Evolutionary conservation across 495 filamentous ascomycete species (phyloP), one percentile per base, ranked within the genome.

Genomic region (Cladorrhinum samala): DNA sequence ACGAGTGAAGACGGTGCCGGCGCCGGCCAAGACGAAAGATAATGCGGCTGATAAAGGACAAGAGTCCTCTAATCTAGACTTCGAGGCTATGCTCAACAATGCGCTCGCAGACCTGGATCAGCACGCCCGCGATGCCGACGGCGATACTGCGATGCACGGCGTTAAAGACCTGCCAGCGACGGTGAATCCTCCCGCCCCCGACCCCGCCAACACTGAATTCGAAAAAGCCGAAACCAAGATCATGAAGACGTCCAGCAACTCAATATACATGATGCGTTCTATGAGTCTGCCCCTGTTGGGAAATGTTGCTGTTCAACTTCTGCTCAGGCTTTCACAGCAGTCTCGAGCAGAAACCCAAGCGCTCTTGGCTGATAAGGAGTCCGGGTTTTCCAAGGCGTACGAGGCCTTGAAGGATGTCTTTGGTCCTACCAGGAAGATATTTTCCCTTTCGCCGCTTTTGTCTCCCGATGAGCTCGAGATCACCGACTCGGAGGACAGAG

Each of bases 361-460:
- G 16, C 83, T 90, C 46, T 77, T 89, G n/a, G 83, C 83, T 0
- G 78, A 87, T 27, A 74, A 78, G 8, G 82, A 89, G 2, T 88
- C 86, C 9, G 87, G 90, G 44, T 81, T 87, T 52, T 81, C 86
- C 7, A 86, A 86, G 63, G 83, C 87, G n/a, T 96, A 94, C 68
- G 76, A 78, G 4, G 83, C 84, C 6, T 79, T 95, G 61, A 87
- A 87, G 62, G 80, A 82, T 2, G 77, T 91, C 1, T 95, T 96
- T 57, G 83, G 91, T 51, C 79, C 88, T 45, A 88, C 88, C 3
- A 89, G 91, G 60, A 81, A 83, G 52, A 77, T 89, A 2, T 95
- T 94, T 62, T 88, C 83, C 2, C 76, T 81, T 17, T 73, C 83
- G 5, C 72, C 78, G 43, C 80, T 86, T 0, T 88, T 95, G 41